Conservation (phyloP, 495 filamentous ascomycete genomes). For the Lasiosphaeriaceae sp. region DNA sequence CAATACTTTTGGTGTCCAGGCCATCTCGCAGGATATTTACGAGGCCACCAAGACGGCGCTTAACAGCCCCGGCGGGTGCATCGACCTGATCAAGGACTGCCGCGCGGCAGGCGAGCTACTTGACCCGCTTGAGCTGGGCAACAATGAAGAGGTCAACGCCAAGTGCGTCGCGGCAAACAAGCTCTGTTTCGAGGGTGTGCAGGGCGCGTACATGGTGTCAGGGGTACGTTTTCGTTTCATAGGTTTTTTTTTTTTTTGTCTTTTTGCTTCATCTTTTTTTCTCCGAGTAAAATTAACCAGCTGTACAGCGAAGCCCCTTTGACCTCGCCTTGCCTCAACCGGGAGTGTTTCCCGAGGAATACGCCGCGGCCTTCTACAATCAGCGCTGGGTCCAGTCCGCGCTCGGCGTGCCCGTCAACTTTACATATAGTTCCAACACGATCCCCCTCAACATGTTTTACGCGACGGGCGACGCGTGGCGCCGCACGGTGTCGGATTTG, state of each 20-base stretch:
- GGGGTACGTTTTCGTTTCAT: too few species aligned
- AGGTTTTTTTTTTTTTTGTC: too few species aligned
- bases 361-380: conserved; percentile 2
- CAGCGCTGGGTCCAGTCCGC: conserved; percentile 1
- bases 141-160: conserved; percentile 1
- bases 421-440: not conserved
- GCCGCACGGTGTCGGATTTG: conserved; percentile 48
- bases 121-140: not conserved
- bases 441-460: conserved; percentile 44
- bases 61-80: not conserved
- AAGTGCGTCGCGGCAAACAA: not conserved
- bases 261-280: too few species aligned
- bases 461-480: conserved; percentile 16
- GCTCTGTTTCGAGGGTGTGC: conserved; percentile 1
- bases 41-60: not conserved
- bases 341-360: not conserved
- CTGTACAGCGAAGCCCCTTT: too few species aligned
- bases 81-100: not conserved
- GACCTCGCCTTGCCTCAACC: not conserved
- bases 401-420: not conserved
- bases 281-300: too few species aligned
- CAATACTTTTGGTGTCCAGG: conserved; percentile 70
- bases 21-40: conserved; percentile 39
- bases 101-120: conserved; percentile 2
- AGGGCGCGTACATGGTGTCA: not conserved